Percentiles rank a stretch among this genome's conserved stretches.
These are phyloP conservation scores for Amphirosellinia nigrospora DNA, from an alignment of 495 filamentous ascomycete species.

Conservation along the genomic window DNA sequence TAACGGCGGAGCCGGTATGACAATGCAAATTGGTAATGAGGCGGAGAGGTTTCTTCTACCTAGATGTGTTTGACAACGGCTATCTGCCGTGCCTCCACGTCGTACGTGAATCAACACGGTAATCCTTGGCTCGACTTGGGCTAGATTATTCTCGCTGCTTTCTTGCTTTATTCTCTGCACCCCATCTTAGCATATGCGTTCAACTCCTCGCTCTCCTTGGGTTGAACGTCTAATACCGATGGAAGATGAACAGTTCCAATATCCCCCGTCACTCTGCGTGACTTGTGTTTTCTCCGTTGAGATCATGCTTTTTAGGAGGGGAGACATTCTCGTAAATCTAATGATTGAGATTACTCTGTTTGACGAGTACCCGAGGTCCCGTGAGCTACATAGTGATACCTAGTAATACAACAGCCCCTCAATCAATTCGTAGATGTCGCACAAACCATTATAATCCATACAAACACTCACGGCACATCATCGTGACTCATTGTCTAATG, in stretches of 20 bases:
- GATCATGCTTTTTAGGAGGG: conserved; percentile 56
- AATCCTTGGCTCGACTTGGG: not conserved
- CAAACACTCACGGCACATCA: not conserved
- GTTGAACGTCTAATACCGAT: conserved; percentile 79
- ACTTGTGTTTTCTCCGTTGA: conserved; percentile 42
- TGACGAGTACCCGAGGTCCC: not conserved
- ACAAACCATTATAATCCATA: not conserved
- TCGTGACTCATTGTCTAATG: not conserved
- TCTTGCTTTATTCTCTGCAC: not conserved
- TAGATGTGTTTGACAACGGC: not conserved
- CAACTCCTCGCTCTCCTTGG: conserved; percentile 59
- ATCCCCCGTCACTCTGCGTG: conserved; percentile 58
- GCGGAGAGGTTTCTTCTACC: not conserved
- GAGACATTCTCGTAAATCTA: conserved; percentile 37
- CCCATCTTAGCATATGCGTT: conserved; percentile 77
- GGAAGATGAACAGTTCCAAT: conserved; percentile 60
- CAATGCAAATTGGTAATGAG: not conserved
- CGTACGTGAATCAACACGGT: conserved; percentile 13
- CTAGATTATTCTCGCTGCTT: not conserved
- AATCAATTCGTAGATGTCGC: not conserved
- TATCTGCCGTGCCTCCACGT: not conserved
- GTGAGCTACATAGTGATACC: not conserved
- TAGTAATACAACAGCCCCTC: conserved; percentile 8
- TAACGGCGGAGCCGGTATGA: conserved; percentile 12
- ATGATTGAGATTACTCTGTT: not conserved